phyloP scores from a whole-genome alignment of 164 flowering plant genomes.

The Liquidambar formosana region DNA sequence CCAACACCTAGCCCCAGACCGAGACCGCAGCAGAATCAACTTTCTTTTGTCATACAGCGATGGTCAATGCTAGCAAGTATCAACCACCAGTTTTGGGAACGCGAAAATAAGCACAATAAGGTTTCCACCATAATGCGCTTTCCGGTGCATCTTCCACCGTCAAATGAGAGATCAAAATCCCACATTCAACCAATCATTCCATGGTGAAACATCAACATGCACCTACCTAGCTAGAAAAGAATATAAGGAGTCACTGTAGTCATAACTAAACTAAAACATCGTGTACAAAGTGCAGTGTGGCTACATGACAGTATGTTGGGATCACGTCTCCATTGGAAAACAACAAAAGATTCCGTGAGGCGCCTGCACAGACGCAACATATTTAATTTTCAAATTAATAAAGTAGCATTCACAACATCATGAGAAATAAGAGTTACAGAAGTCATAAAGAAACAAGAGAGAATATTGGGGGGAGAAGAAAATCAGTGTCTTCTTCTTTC shows the following conservation, averaged over 20 bases:
- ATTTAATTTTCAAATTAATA: neutral
- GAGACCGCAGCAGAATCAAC: no score
- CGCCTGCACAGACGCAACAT: neutral
- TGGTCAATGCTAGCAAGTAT: neutral
- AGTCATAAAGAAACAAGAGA: neutral
- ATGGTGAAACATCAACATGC: no score
- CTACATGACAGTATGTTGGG: neutral
- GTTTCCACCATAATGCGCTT: neutral
- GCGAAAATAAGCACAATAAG: neutral
- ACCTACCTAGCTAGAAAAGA: no score
- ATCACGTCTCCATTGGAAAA: neutral
- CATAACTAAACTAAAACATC: no score
- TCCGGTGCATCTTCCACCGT: neutral
- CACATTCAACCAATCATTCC: no score
- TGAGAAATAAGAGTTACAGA: no score
- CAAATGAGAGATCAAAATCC: neutral
- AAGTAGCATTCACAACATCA: neutral
- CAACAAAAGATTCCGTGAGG: neutral
- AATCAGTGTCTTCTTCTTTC: neutral
- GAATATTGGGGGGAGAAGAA: neutral
- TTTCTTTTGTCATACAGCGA: no score
- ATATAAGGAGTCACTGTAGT: no score
- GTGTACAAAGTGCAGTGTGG: neutral
- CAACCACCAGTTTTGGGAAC: neutral
- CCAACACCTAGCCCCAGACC: no score